Base-by-base conservation (phyloP, 1,284 basidiomycete species). In the Leccinum subrobustum region DNA sequence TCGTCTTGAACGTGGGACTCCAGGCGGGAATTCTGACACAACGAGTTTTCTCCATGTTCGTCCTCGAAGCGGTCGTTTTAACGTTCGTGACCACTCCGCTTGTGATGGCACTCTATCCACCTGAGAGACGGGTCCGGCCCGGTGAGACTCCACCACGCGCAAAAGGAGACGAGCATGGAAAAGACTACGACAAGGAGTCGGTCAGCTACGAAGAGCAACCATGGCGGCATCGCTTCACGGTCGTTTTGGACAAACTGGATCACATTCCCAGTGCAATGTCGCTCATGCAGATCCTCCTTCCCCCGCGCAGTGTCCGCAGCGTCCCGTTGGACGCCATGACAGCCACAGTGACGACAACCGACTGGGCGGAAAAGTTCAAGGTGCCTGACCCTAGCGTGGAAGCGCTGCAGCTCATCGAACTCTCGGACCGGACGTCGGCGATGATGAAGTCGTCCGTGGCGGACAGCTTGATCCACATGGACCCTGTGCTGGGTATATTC, bases 1-100 rank as follows among this genome's bases (percentile, higher is more conserved):
- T 98, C 68, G 96, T 98, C 7, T 86, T 98, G 67, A 98, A 99
- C 72, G 91, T 98, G 65, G 96, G 96, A 47, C 81, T 96, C 1
- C 77, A 82, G 5, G 95, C 95, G 0, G 83, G 85, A 0, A 96
- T 98, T 65, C 81, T 99, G 51, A 86, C 91, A 31, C 81, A 76
- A 78, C 77, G 77, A 37, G 86, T 91, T 2, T 91, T 91, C 68
- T 88, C 4, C 4, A 97, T 97, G 93, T 96, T 98, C 68, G 92
- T 96, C 31, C 79, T 97, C 35, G 92, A 93, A 75, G 95, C 95
- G 0, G 76, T 98, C 50, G 73, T 89, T n/a, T 79, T 96, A 44
- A 97, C 95, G 0, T 92, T 92, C 75, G 81, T 93, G 76, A 97
- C 95, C 0, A 96, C 93, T 0, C 95, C 95, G 0, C 80, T 90